These are phyloP conservation scores for Pyricularia sp. DNA, from an alignment of 2,329 filamentous ascomycete species.

Conservation along the genomic window DNA sequence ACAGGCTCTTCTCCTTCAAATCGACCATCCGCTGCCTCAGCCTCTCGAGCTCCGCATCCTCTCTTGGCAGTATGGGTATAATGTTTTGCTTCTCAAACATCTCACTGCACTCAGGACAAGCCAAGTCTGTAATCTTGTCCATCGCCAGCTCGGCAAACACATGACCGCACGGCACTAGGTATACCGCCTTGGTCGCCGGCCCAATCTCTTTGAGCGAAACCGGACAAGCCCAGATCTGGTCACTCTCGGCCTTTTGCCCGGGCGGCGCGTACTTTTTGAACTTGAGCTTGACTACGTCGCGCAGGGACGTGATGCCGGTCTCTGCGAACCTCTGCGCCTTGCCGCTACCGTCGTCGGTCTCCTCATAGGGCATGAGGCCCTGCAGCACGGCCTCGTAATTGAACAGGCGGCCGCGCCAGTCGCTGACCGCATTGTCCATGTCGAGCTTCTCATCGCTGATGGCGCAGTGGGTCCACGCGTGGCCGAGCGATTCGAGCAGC, in stretches of 20 bases:
- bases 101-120: constrained; percentile 65
- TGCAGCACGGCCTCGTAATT: constrained; percentile 85
- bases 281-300: constrained; percentile 80
- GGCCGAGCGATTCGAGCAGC: constrained; percentile 72
- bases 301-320: constrained; percentile 64
- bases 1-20: constrained; percentile 63
- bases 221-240: constrained; percentile 62
- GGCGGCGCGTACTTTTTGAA: constrained; percentile 42
- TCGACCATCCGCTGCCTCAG: constrained; percentile 57
- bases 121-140: constrained; percentile 60
- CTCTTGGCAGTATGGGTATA: constrained; percentile 69
- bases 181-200: constrained; percentile 69
- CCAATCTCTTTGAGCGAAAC: constrained; percentile 82
- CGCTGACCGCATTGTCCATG: constrained; percentile 66
- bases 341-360: constrained; percentile 23
- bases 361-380: constrained; percentile 41
- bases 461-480: constrained; percentile 81
- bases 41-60: constrained; percentile 59
- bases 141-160: constrained; percentile 84
- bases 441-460: constrained; percentile 71
- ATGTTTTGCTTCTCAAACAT: constrained; percentile 65
- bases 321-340: constrained; percentile 37
- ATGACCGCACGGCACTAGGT: constrained; percentile 90
- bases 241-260: constrained; percentile 27
- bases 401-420: constrained; percentile 76